A percentile compares a stretch with the other conserved stretches of the same genome.
phyloP scores from a whole-genome alignment of 73 alveolate genomes.

The Uronychia setigera region DNA sequence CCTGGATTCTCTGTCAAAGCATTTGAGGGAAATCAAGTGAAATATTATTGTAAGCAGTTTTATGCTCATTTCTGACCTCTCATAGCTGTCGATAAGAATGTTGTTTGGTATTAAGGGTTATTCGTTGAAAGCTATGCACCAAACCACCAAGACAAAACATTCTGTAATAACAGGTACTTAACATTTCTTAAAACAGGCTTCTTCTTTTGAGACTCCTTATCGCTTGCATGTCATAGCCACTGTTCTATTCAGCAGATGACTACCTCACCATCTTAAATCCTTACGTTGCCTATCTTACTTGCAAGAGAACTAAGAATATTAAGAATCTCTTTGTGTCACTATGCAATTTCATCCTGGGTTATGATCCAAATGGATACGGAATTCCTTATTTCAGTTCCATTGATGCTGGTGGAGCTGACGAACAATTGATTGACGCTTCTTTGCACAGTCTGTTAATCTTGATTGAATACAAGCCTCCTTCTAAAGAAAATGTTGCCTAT shows the following conservation, averaged over 20 bases:
- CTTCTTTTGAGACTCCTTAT: constrained; percentile 40
- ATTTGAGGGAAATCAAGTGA: constrained; percentile 23
- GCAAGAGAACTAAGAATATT: constrained; percentile 59
- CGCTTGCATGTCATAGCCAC: constrained; percentile 38
- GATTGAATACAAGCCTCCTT: constrained; percentile 70
- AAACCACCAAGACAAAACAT: constrained; percentile 37
- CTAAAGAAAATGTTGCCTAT: constrained; percentile 50
- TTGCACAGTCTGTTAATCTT: constrained; percentile 42
- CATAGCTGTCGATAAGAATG: constrained; percentile 45
- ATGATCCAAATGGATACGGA: constrained; percentile 61
- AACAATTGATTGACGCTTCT: constrained; percentile 22
- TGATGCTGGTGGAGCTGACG: constrained; percentile 41
- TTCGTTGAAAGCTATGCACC: constrained; percentile 45
- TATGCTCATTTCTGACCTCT: too few relatives aligned
- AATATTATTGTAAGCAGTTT: constrained; percentile 27
- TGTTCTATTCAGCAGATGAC: constrained; percentile 64
- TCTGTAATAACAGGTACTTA: constrained; percentile 25
- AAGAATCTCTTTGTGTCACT: constrained; percentile 60
- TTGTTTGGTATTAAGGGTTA: constrained; percentile 60
- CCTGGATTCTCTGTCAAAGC: constrained; percentile 59
- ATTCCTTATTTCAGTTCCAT: constrained; percentile 63
- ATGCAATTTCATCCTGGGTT: constrained; percentile 36
- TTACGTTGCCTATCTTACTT: constrained; percentile 50
- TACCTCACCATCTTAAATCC: constrained; percentile 58
- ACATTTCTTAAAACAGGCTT: constrained; percentile 19